These are phyloP conservation scores for Celoporthe dispersa DNA, from an alignment of 2,329 filamentous ascomycete species.

Conservation along the genomic window DNA sequence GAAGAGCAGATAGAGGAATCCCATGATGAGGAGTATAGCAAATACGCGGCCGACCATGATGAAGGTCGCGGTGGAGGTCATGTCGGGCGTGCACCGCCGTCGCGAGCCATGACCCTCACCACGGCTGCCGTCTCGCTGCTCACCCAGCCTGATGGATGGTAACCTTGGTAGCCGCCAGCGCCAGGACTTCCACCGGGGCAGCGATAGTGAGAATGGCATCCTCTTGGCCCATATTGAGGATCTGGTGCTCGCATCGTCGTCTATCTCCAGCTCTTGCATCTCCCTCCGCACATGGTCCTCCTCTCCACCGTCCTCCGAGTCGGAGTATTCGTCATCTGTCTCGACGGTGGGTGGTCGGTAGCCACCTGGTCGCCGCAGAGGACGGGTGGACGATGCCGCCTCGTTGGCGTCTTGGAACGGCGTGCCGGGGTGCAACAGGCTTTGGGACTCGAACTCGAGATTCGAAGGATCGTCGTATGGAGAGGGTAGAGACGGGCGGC, in stretches of 20 bases:
- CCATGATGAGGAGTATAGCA: conserved; percentile 75
- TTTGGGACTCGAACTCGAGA: conserved; percentile 63
- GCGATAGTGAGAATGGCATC: conserved; percentile 56
- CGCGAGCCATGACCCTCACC: conserved; percentile 33
- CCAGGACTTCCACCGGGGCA: conserved; percentile 61
- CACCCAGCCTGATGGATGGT: conserved; percentile 48
- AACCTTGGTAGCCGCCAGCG: conserved; percentile 55
- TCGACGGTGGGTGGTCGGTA: conserved; percentile 86
- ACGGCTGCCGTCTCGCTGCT: conserved; percentile 29
- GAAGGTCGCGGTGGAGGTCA: conserved; percentile 50
- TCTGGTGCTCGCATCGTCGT: conserved; percentile 39
- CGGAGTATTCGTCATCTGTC: conserved; percentile 68
- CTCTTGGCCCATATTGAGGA: conserved; percentile 59
- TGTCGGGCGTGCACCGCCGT: conserved; percentile 39
- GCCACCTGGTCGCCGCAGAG: conserved; percentile 52
- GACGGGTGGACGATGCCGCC: conserved; percentile 26
- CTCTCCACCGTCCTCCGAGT: conserved; percentile 52
- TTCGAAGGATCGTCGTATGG: conserved; percentile 66
- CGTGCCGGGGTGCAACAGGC: conserved; percentile 66
- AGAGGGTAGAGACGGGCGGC: conserved; percentile 40
- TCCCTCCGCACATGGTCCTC: conserved; percentile 74
- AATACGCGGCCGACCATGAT: conserved; percentile 75
- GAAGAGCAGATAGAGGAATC: conserved; percentile 83
- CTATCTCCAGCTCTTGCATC: conserved; percentile 85
- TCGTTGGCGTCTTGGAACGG: conserved; percentile 42